These are phyloP conservation scores for Basipetospora chlamydospora DNA, from an alignment of 2,329 filamentous ascomycete genomes.

Conservation along the genomic window DNA sequence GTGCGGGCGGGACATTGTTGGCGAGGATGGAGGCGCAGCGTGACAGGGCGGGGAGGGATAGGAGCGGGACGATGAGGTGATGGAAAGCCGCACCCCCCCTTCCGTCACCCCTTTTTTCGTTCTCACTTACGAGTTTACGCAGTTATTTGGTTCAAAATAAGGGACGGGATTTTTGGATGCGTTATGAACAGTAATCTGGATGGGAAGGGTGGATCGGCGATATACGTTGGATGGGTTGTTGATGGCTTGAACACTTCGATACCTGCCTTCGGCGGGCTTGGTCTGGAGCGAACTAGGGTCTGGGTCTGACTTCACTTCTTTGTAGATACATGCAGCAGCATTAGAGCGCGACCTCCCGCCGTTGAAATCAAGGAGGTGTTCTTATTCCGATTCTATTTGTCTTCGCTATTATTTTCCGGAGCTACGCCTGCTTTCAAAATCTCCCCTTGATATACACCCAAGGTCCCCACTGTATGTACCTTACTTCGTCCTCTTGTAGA, in stretches of 20 bases:
- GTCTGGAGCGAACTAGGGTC: too few species aligned
- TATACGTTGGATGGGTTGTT: not conserved
- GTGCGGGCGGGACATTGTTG: not conserved
- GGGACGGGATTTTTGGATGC: not conserved
- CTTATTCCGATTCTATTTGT: too few species aligned
- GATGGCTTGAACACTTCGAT: too few species aligned
- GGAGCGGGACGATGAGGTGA: slow-evolving; percentile 4
- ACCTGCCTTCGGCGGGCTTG: not conserved
- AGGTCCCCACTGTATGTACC: not conserved
- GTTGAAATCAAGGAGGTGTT: too few species aligned
- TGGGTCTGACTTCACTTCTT: too few species aligned
- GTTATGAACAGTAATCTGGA: not conserved
- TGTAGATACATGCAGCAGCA: too few species aligned
- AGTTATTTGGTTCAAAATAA: not conserved
- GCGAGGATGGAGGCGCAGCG: slow-evolving; percentile 1
- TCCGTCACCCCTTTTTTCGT: slow-evolving; percentile 3
- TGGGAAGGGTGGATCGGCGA: not conserved
- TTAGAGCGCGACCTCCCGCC: too few species aligned
- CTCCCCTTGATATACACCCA: too few species aligned
- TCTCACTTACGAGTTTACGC: too few species aligned
- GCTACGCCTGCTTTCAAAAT: too few species aligned
- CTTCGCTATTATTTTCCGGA: too few species aligned
- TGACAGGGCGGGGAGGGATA: not conserved
- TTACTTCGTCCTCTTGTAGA: slow-evolving; percentile 96
- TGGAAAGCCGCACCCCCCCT: not conserved